Conservation (phyloP, 345 rosid species). For the Turnera subulata region DNA sequence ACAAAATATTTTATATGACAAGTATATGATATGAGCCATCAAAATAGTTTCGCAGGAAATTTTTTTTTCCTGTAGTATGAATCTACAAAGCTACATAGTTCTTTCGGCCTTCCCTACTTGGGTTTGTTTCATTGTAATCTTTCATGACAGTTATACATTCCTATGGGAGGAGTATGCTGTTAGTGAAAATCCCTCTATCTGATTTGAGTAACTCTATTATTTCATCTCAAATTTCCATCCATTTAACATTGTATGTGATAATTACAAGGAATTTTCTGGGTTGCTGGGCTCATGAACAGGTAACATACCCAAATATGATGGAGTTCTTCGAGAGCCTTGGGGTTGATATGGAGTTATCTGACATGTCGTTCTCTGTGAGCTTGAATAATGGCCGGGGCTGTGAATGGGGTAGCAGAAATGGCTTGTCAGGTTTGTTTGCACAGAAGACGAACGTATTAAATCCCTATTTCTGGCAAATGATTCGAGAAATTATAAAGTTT, state of each 20-base stretch:
- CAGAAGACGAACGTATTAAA: conserved; percentile 57
- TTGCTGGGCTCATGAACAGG: conserved; percentile 35
- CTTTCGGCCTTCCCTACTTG: too few relatives aligned
- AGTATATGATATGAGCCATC: too few relatives aligned
- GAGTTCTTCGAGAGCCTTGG: conserved; percentile 79
- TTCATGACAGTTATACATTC: too few relatives aligned
- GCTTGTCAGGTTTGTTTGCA: conserved; percentile 65
- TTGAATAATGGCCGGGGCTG: conserved; percentile 64
- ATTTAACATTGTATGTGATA: neutral
- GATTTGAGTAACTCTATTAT: too few relatives aligned
- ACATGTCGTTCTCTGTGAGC: conserved; percentile 87
- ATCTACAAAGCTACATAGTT: too few relatives aligned
- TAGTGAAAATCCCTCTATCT: neutral
- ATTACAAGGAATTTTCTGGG: neutral
- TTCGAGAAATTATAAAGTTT: conserved; percentile 63
- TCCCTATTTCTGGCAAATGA: conserved; percentile 80
- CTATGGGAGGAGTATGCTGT: too few relatives aligned
- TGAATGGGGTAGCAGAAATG: conserved; percentile 93
- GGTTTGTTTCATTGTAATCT: too few relatives aligned
- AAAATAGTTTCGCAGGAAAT: too few relatives aligned
- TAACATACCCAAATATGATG: conserved; percentile 92
- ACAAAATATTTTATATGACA: too few relatives aligned
- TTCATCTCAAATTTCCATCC: too few relatives aligned
- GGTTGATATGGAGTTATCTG: conserved; percentile 73
- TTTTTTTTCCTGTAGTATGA: too few relatives aligned